Base-by-base conservation (phyloP, 2,329 filamentous ascomycete species). In the Domatiomyces globalis region DNA sequence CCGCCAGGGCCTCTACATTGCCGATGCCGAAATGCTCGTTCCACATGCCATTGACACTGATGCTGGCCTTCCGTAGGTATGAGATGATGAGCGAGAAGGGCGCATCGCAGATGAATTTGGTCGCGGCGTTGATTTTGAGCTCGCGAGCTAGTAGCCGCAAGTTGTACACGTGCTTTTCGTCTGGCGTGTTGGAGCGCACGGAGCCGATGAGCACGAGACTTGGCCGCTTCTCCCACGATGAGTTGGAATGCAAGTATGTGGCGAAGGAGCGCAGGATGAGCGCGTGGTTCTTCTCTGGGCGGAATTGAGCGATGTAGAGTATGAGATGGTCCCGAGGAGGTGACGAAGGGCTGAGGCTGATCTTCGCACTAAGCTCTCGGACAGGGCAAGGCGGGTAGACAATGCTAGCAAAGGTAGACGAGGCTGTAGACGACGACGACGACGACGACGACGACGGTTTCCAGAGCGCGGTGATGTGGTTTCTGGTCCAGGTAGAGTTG, bases 11-110 rank as follows among this genome's bases (percentile, higher is more conserved):
- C 72, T 98, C 92, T 43, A 98, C 92, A 15, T 96, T 89, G 1
- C 92, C 92, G 53, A 98, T 98, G 19, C 92, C 92, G 65, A 98
- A 98, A 67, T 98, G 92, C 71, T 98, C 92, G 66, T 95, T 96
- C 90, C 92, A 98, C 92, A 98, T 98, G 63, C 85, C 87, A 61
- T 98, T 98, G 27, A 94, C 88, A 48, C 92, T 92, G 1, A 98
- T 79, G 17, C 81, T 90, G 3, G 85, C 82, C 56, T 74, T 80
- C 49, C 79, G 73, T 54, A 96, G 73, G 79, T 86, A 88, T 29
- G 84, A 77, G 8, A 95, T 73, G 49, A 98, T 86, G 59, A 87
- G 79, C 2, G 85, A 80, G 88, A 90, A 98, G 22, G 85, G 81
- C 0, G 87, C 89, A 65, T 98, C 89, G 51, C 88, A 82, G 56